Conservation (phyloP, 176 grass and related monocot genomes). For the Chrysopogon serrulatus region DNA sequence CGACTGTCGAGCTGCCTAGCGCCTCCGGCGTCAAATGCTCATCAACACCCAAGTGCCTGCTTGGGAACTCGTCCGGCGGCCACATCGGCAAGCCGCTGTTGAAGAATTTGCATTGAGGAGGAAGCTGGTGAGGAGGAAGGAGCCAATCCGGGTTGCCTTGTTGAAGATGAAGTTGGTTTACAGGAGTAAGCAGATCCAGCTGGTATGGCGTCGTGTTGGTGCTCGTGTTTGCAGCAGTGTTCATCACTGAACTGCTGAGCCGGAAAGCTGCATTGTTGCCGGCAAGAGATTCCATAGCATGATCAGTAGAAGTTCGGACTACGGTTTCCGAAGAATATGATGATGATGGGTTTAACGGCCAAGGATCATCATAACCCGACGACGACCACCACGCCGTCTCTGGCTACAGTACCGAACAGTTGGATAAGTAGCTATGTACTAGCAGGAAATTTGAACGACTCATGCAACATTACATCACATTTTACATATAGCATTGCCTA, state of each 20-base stretch:
- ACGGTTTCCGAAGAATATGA: not conserved
- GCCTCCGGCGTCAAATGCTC: not conserved
- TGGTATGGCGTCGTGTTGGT: not conserved
- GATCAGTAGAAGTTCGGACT: not conserved
- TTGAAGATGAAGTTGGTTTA: not conserved
- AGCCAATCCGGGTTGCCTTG: not conserved
- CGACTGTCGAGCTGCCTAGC: not conserved
- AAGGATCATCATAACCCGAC: not conserved
- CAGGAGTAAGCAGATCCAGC: not conserved
- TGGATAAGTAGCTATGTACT: not conserved
- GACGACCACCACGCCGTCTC: not conserved
- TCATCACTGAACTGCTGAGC: conserved; percentile 2
- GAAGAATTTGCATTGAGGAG: not conserved
- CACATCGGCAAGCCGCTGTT: not conserved
- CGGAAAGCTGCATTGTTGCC: not conserved
- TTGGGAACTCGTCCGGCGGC: not conserved
- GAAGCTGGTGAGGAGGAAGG: not conserved
- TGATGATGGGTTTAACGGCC: not conserved
- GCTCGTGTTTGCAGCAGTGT: not conserved
- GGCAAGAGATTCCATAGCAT: conserved; percentile 19
- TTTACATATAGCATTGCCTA: not conserved
- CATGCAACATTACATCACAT: not conserved
- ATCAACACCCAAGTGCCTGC: not conserved
- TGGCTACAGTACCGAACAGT: not conserved
- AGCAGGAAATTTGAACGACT: not conserved